Evolutionary conservation across 805 yeast genomes (phyloP), one percentile per base, ranked within the genome.

Genomic region (Kuraishia molischiana): DNA sequence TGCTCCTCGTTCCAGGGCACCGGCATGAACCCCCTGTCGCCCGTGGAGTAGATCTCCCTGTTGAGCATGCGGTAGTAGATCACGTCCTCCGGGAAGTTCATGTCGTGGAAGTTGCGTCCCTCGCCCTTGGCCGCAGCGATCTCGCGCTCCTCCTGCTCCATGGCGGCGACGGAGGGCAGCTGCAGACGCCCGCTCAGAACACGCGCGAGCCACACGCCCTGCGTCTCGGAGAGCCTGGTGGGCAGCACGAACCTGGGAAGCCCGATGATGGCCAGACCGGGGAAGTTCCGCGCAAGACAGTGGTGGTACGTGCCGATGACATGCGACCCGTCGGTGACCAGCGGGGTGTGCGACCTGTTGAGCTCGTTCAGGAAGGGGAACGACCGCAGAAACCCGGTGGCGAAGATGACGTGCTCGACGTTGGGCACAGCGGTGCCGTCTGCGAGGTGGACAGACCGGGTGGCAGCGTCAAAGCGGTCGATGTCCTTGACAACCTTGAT

Each of bases 301-400:
- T 80, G 90, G 44, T 71, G 68, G 64, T 77, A 82, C 9, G 78
- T 47, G 17, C 74, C 69, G 35, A 66, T 65, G 8, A 76, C 65
- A 26, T 72, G 64, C 11, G 49, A 51, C 1, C 80, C 79, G 37
- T 61, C 54, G 1, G 77, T 63, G 22, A 70, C 58, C 20, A 70
- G 40, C 2, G 66, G 68, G 35, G 44, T 40, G 1, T 41, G 44
- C 11, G 50, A 43, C 11, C 10, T 11, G 39, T 48, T 49, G 14
- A 54, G 38, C 8, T 48, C 41, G 17, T 64, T 58, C 37, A 82
- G 54, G 45, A 68, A 79, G 8, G 90, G 87, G 39, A 68, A 66
- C 17, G 75, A 69, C 45, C 74, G 74, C 36, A 72, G 61, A 53
- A 78, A 83, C 0, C 92, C 92, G 0, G 92, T 83, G 13, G 81